Conservation (phyloP, 805 yeast genomes). For the Saturnispora quitensis region DNA sequence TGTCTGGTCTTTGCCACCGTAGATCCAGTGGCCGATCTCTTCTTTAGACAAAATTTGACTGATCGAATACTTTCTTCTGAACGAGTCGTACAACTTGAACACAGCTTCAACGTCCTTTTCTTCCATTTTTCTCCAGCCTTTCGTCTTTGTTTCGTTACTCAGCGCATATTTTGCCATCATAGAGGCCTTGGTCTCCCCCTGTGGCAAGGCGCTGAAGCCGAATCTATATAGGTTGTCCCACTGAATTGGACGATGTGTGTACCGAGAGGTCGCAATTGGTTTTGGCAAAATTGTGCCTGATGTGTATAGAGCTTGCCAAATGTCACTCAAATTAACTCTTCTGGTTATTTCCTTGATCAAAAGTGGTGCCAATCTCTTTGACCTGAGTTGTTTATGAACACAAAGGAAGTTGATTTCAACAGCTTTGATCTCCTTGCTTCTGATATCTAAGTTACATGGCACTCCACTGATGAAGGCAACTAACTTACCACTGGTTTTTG, state of each 20-base stretch:
- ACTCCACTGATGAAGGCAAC: slow-evolving; percentile 91
- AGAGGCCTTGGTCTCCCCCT: slow-evolving; percentile 52
- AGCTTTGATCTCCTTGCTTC: slow-evolving; percentile 40
- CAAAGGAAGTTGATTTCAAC: slow-evolving; percentile 92
- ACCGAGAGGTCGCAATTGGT: slow-evolving; percentile 83
- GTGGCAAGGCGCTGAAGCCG: slow-evolving; percentile 79
- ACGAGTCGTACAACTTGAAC: slow-evolving; percentile 46
- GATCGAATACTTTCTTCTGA: slow-evolving; percentile 63
- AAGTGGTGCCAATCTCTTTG: slow-evolving; percentile 92
- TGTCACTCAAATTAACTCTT: slow-evolving; percentile 71
- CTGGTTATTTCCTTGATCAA: slow-evolving; percentile 90
- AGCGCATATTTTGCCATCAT: slow-evolving; percentile 57
- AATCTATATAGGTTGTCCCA: slow-evolving; percentile 87
- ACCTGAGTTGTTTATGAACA: slow-evolving; percentile 85
- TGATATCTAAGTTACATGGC: slow-evolving; percentile 61
- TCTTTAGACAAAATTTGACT: slow-evolving; percentile 55
- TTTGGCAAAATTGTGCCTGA: slow-evolving; percentile 88
- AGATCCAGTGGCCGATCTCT: slow-evolving; percentile 76
- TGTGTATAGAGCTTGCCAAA: slow-evolving; percentile 95
- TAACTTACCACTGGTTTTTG: slow-evolving; percentile 60
- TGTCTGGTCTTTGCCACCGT: slow-evolving; percentile 37
- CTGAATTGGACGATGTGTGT: slow-evolving; percentile 87
- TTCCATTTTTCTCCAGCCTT: slow-evolving; percentile 52
- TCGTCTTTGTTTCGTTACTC: slow-evolving; percentile 39
- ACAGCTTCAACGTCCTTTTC: slow-evolving; percentile 58